Evolutionary conservation across 2,329 filamentous ascomycete species (phyloP), one percentile per base, ranked within the genome.

Genomic region (Trichophyton simii): DNA sequence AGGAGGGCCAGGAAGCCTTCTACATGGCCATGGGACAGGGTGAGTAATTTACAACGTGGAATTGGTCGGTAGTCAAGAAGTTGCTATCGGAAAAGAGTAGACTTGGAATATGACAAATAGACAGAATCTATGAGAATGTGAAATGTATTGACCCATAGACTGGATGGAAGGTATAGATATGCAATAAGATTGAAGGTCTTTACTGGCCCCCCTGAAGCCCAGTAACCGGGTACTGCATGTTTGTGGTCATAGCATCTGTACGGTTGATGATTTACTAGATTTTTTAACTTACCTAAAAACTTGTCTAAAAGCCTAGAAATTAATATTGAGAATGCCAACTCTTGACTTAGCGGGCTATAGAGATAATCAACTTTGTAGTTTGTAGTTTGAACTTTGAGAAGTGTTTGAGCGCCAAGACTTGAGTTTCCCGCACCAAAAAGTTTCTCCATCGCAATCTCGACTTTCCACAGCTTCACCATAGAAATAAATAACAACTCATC

Each of bases 1-100:
- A 50, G 3, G 55, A 52, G 9, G 60, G 60, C 9, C 60, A 61
- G 31, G 18, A 59, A 41, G 60, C 60, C 7, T 61, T 61, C 36
- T 31, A 25, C 42, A 41, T 52, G 44, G 60, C 44, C 31, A 61
- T 61, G 60, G n/a, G 55, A 5, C 13, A 59, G 25, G 60, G 41
- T 13, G 42, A 11, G n/a, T 48, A 48, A 48, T 18, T 25, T 22
- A 2, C 44, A 48, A 38, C 18, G 42, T 48, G 9, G 6, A 31
- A 11, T 48, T 25, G 44, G 7, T 20, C 7, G 11, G n/a, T 22
- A 1, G 20, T 18, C 22, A 3, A 18, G 8, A 9, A 44, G 41
- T n/a, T 7, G 6, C 20, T 3, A 25, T 22, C 7, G 20, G 20
- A 48, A 18, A 22, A n/a, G 3, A 46, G 18, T n/a, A 7, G 42